Evolutionary conservation across 78 protist species (phyloP).

Genomic region (Dictyostelium firmibasis): DNA sequence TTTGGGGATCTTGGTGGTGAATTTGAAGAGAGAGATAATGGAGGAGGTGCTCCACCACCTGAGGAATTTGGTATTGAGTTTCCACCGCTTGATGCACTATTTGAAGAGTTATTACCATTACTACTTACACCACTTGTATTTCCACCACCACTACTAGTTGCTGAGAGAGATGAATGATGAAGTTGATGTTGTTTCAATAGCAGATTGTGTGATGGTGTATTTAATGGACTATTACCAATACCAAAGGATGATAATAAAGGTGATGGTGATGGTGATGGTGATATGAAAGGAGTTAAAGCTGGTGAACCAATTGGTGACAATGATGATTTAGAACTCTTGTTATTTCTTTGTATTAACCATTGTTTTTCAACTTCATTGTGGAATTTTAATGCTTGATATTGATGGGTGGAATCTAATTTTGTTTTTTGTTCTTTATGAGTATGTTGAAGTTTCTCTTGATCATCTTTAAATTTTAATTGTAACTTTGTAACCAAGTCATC

Average conservation of each 20-base stretch:
- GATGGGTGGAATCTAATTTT: constrained; percentile 29
- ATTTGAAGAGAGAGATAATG: constrained; percentile 46
- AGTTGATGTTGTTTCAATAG: constrained; percentile 11
- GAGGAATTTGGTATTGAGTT: neutral
- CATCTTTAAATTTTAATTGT: constrained; percentile 29
- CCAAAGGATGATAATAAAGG: constrained; percentile 38
- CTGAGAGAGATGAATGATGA: neutral
- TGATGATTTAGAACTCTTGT: neutral
- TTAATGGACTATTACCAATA: neutral
- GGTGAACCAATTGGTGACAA: constrained; percentile 59
- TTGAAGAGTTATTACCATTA: neutral
- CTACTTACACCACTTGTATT: too few species aligned
- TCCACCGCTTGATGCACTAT: neutral
- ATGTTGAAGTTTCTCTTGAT: constrained; percentile 20
- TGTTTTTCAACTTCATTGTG: constrained; percentile 56
- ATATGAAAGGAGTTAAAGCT: constrained; percentile 59
- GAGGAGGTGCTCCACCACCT: constrained; percentile 22
- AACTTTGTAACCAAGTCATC: neutral
- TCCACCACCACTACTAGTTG: neutral
- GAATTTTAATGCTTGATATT: constrained; percentile 37
- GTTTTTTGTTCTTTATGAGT: constrained; percentile 48
- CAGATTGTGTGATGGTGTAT: neutral
- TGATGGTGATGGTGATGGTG: constrained; percentile 75
- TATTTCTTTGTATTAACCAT: constrained; percentile 30
- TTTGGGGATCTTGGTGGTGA: constrained; percentile 72